phyloP scores from a whole-genome alignment of 2,329 filamentous ascomycete genomes.

The Teratosphaeria destructans region DNA sequence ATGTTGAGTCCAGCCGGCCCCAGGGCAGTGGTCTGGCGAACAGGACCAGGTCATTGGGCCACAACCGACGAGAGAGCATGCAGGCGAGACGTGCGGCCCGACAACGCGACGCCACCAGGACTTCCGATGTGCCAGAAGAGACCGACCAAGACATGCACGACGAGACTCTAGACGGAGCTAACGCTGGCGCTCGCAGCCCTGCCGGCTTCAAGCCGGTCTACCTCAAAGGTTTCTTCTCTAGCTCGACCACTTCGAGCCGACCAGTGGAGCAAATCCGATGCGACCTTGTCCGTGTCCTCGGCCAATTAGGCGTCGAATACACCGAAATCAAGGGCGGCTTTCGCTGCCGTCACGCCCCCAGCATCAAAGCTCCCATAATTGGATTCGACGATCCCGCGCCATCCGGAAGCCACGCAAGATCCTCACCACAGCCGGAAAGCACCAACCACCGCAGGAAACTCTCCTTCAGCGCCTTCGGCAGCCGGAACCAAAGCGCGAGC shows the following conservation, averaged over 20 bases:
- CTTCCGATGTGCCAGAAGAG: constrained; percentile 79
- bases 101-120: constrained; percentile 41
- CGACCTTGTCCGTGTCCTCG: constrained; percentile 84
- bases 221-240: constrained; percentile 92
- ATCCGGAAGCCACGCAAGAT: constrained; percentile 47
- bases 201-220: constrained; percentile 89
- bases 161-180: constrained; percentile 38
- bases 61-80: constrained; percentile 83
- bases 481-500: constrained; percentile 33
- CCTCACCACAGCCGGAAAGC: constrained; percentile 20
- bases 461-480: constrained; percentile 65
- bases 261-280: constrained; percentile 73
- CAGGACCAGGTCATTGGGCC: constrained; percentile 78
- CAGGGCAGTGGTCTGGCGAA: constrained; percentile 51
- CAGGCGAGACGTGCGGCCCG: constrained; percentile 56
- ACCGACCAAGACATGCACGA: constrained; percentile 67
- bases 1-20: constrained; percentile 34
- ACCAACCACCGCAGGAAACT: constrained; percentile 62
- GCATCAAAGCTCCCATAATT: constrained; percentile 60
- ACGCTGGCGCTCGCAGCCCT: constrained; percentile 43
- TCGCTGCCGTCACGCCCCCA: constrained; percentile 75
- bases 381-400: constrained; percentile 25
- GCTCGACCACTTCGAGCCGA: constrained; percentile 90
- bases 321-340: constrained; percentile 90
- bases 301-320: constrained; percentile 81